Evolutionary conservation across 208 protist species (phyloP).

Genomic region (Trypanosomatidae sp.): DNA sequence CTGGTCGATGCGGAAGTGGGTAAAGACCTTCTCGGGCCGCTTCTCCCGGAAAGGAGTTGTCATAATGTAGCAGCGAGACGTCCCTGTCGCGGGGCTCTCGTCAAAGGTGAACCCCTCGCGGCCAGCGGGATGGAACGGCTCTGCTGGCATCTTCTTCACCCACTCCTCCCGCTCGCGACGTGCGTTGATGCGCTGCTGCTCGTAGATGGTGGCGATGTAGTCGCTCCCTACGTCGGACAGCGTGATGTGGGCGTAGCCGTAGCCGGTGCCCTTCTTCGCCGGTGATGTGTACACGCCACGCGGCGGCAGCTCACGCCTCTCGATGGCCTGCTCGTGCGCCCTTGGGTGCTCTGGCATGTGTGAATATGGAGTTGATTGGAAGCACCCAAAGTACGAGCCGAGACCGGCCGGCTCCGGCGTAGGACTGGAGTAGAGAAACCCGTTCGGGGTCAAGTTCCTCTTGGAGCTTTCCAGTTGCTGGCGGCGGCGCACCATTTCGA

Average conservation of each 20-base stretch:
- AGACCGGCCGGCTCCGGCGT: constrained; percentile 54
- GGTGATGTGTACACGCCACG: constrained; percentile 84
- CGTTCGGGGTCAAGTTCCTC: constrained; percentile 74
- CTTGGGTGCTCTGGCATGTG: constrained; percentile 61
- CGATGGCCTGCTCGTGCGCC: constrained; percentile 34
- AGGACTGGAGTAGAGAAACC: constrained; percentile 67
- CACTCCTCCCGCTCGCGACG: constrained; percentile 48
- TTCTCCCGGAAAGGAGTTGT: constrained; percentile 70
- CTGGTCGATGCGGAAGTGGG: constrained; percentile 60
- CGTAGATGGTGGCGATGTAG: constrained; percentile 87
- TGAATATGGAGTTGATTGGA: constrained; percentile 53
- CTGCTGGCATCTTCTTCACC: constrained; percentile 64
- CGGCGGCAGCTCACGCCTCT: constrained; percentile 33
- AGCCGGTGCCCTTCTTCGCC: constrained; percentile 65
- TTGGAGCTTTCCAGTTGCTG: constrained; percentile 61
- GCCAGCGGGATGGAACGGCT: constrained; percentile 62
- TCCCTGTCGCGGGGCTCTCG: constrained; percentile 63
- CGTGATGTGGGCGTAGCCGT: constrained; percentile 53
- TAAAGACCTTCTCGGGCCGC: constrained; percentile 30
- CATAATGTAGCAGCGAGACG: constrained; percentile 83
- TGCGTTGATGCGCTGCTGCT: constrained; percentile 64
- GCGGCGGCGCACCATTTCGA: constrained; percentile 48
- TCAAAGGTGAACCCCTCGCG: constrained; percentile 86
- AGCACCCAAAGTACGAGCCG: constrained; percentile 86
- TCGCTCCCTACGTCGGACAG: constrained; percentile 63